A percentile compares a stretch with the other conserved stretches of the same genome.
These are phyloP conservation scores for Anthracocystis panici-leucophaei DNA, from an alignment of 1,284 basidiomycete genomes.

Conservation along the genomic window DNA sequence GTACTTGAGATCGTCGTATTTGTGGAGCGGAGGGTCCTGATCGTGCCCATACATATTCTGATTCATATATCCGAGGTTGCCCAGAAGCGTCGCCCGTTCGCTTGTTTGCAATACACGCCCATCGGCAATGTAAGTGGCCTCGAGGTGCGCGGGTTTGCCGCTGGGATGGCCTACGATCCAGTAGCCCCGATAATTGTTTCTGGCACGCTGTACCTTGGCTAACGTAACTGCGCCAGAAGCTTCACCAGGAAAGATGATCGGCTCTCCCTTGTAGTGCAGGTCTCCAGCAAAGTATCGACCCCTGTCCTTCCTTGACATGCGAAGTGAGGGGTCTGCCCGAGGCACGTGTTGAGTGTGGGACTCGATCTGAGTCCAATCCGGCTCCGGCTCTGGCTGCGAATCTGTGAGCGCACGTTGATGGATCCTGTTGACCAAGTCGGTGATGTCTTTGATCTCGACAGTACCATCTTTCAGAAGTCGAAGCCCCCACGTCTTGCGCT, in stretches of 20 bases:
- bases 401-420: not conserved
- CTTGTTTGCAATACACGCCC: not conserved
- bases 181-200: conserved; percentile 4
- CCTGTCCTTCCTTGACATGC: not conserved
- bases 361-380: not conserved
- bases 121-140: not conserved
- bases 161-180: conserved; percentile 3
- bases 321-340: not conserved
- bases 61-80: not conserved
- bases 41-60: not conserved
- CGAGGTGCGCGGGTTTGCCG: no score
- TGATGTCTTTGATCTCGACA: not conserved
- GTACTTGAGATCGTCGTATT: not conserved
- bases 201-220: not conserved
- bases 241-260: conserved; percentile 5
- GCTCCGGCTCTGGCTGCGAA: no score
- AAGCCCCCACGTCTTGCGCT: not conserved
- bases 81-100: not conserved
- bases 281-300: conserved; percentile 4
- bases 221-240: not conserved
- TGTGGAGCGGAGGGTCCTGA: not conserved
- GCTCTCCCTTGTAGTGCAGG: conserved; percentile 7
- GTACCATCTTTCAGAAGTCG: not conserved
- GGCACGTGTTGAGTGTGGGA: not conserved
- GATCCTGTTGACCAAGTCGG: not conserved